Evolutionary conservation across 805 yeast species (phyloP).

Genomic region (Kuraishia piskuri): DNA sequence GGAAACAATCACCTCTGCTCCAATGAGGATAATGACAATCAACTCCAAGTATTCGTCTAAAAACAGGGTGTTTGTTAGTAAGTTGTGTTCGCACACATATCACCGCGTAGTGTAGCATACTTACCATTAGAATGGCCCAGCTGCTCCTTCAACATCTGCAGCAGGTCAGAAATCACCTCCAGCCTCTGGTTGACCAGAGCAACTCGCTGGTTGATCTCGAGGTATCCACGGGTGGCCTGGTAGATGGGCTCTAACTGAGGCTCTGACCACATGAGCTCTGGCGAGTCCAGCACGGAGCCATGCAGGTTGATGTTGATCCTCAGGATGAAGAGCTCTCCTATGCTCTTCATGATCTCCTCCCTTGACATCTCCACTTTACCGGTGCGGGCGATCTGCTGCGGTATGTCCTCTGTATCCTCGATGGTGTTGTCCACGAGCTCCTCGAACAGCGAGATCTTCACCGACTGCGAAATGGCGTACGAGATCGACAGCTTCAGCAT

Average conservation of each 20-base stretch:
- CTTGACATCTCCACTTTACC: conserved; percentile 94
- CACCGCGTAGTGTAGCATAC: too few relatives aligned
- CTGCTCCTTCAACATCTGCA: conserved; percentile 96
- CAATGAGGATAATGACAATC: conserved; percentile 83
- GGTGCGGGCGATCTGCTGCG: conserved; percentile 88
- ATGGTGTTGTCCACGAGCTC: conserved; percentile 95
- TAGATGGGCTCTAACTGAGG: conserved; percentile 96
- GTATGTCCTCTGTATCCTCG: conserved; percentile 95
- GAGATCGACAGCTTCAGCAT: conserved; percentile 90
- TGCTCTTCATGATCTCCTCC: conserved; percentile 93
- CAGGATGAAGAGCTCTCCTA: conserved; percentile 89
- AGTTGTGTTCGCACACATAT: not conserved
- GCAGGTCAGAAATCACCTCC: conserved; percentile 86
- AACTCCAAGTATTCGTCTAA: conserved; percentile 77
- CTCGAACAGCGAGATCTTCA: conserved; percentile 89
- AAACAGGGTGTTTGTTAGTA: conserved; percentile 2
- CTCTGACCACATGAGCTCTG: conserved; percentile 98
- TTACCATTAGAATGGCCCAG: conserved; percentile 80
- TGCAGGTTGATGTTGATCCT: conserved; percentile 75
- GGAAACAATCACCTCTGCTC: conserved; percentile 86
- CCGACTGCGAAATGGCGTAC: conserved; percentile 94
- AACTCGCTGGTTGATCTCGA: conserved; percentile 92
- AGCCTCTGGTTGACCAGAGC: conserved; percentile 82
- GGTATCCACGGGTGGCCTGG: conserved; percentile 92
- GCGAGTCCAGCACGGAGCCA: conserved; percentile 88